Base-by-base conservation (phyloP, 2,329 filamentous ascomycete genomes). In the Aspergillus neoniger region DNA sequence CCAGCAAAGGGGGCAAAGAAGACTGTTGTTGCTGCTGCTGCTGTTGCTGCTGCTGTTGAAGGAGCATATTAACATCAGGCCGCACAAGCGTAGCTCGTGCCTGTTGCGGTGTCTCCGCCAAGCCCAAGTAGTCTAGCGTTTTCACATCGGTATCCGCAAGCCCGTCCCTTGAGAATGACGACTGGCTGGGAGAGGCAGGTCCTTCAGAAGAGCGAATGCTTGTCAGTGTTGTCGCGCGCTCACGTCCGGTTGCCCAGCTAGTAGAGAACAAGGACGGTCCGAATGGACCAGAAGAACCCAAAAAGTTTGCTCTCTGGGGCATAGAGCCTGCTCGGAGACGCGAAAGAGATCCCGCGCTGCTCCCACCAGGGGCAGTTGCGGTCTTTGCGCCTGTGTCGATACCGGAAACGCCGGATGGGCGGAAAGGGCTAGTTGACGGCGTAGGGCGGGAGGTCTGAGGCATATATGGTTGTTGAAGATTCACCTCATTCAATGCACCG, bases 121-220 rank as follows among this genome's bases (percentile, higher is more conserved):
- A 85, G 51, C 95, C 95, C 62, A 99, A 86, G 73, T 99, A 99
- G 76, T 99, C 95, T 68, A 99, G 81, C 2, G 95, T 99, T 72
- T 91, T 90, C 67, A 96, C 92, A 73, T 97, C 93, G 30, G 88
- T 91, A 71, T 98, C 94, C 17, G 87, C 89, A 49, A 89, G 85
- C 30, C 91, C 92, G 70, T 96, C 92, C 67, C 89, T 87, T 10
- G 92, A 96, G 72, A 94, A 94, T 1, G 91, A 88, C 7, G 92
- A 96, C 70, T 93, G 90, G 14, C 91, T 86, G 1, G 94, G 94
- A 14, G 94, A 98, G 64, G 89, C 90, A 2, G 91, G 92, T 1
- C 90, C 91, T 72, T 98, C 96, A 28, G 85, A 86, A 12, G 94
- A 98, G 50, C 91, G 88, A 68, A 96, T 90, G 76, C 94, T 98